Base-by-base conservation (phyloP, 2,329 filamentous ascomycete species). In the Epichloe coenophiala region DNA sequence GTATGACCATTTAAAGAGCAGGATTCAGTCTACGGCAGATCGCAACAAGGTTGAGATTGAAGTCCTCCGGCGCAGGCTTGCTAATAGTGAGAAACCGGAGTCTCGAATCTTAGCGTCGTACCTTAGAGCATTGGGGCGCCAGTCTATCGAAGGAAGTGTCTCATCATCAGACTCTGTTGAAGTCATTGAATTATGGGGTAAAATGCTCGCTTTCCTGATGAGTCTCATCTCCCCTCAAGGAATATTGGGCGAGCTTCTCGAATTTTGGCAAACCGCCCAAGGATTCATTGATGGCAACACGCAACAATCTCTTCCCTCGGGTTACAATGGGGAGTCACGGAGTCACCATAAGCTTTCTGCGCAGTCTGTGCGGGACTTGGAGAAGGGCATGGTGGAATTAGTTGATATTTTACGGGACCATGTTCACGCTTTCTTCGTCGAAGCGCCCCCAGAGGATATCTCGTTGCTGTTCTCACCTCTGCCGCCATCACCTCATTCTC, bases 21-120 rank as follows among this genome's bases (percentile, higher is more conserved):
- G 87, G 63, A 91, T 97, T 49, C 79, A 81, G 41, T 74, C 78
- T 0, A 85, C 83, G 13, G 88, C 88, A 48, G 89, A 97, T 56
- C 81, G 89, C n/a, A 84, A 86, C 48, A 87, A 86, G 63, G 81
- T 95, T 17, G 91, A 98, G 66, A 89, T 97, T 56, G 93, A 98
- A 65, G 85, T 97, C 23, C 71, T 95, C 45, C 81, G 93, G 47
- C 80, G 94, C 52, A 81, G 87, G 54, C 75, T 98, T 36, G 87
- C 87, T 9, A 82, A 78, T 56, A 76, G 71, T 17, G 84, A 89
- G 38, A 85, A 84, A 58, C 88, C 88, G 1, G 78, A 77, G 11
- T 71, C 83, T 17, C 80, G 83, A 53, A 71, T 76, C 2, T 76
- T 90, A 36, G 88, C 88, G 40, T 78, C 81, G 0, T 86, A 95